Evolutionary conservation across 1,284 basidiomycete species (phyloP).

Genomic region (Ceratobasidium sp.): DNA sequence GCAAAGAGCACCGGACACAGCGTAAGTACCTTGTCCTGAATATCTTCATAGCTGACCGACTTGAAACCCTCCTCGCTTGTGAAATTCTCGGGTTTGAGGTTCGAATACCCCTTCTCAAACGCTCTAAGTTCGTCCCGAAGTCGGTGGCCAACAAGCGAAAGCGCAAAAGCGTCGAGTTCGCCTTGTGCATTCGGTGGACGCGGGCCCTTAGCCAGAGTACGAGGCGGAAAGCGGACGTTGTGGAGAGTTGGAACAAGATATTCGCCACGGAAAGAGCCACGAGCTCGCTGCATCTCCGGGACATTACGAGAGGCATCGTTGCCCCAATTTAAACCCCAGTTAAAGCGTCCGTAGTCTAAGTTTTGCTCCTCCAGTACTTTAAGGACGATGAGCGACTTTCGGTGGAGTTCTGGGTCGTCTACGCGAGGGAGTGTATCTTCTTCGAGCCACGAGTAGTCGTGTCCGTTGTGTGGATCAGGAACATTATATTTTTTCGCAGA

Average conservation of each 20-base stretch:
- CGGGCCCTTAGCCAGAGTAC: not conserved
- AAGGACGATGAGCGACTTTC: not conserved
- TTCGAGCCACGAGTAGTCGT: no score
- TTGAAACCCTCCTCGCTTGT: not conserved
- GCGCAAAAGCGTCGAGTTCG: not conserved
- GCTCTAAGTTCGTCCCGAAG: not conserved
- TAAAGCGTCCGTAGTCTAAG: not conserved
- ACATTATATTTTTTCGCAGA: no score
- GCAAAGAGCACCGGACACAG: not conserved
- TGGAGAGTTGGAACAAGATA: not conserved
- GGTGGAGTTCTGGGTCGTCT: not conserved
- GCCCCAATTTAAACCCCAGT: not conserved
- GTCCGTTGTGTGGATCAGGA: no score
- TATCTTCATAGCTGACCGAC: not conserved
- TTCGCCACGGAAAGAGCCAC: not conserved
- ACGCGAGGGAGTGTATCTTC: not conserved
- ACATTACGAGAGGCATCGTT: not conserved
- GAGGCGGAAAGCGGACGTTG: not conserved
- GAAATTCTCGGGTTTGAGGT: not conserved
- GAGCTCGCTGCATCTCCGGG: not conserved
- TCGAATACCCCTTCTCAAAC: not conserved
- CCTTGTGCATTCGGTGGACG: not conserved
- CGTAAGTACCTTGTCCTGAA: not conserved
- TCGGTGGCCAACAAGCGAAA: not conserved
- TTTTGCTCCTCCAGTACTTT: not conserved